Evolutionary conservation across 257 asterid species (phyloP), one percentile per base, ranked within the genome.

Genomic region (Echites panduratus): DNA sequence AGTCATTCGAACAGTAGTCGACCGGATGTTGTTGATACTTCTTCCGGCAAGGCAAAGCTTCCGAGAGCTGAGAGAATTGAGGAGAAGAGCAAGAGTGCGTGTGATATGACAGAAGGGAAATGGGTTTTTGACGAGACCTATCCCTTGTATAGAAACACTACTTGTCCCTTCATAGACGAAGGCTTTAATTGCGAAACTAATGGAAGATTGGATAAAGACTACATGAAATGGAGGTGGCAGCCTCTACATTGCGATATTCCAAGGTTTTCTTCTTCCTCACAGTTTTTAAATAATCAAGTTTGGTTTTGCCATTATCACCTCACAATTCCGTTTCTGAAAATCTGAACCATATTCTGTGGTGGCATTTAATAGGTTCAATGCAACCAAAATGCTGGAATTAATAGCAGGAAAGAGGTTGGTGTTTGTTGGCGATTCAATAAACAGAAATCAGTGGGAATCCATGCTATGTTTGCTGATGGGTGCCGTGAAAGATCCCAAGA

Each of bases 201-300:
- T 83, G 99, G 98, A 29, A 89, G 97, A 69, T 68, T 76, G 73
- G 92, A 91, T 66, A 85, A 66, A 59, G 87, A 78, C 70, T 94
- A 88, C 82, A 85, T 84, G 97, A 94, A 87, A 79, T 94, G 99
- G 98, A 88, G 96, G 75, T 94, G 99, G 99, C 93, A 84, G 71
- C 97, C 99, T 76, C 87, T 70, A 50, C 86, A 84, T 81, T 94
- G 99, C 81, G 81, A 86, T 79, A 61, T 95, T 83, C 97, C 97
- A 58, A 89, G 97, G 98, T 94, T 48, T 9, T 44, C 20, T 32
- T 3, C 27, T 66, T 54, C 19, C 45, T 22, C 16, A 11, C 43
- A 19, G 0, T 40, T 20, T 4, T 13, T 7, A 57, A 32, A 17
- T 13, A 13, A 17, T 63, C 5, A 58, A 59, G 63, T 22, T 56